These are phyloP conservation scores for Microdochium trichocladiopsis DNA, from an alignment of 2,329 filamentous ascomycete species.

Conservation along the genomic window DNA sequence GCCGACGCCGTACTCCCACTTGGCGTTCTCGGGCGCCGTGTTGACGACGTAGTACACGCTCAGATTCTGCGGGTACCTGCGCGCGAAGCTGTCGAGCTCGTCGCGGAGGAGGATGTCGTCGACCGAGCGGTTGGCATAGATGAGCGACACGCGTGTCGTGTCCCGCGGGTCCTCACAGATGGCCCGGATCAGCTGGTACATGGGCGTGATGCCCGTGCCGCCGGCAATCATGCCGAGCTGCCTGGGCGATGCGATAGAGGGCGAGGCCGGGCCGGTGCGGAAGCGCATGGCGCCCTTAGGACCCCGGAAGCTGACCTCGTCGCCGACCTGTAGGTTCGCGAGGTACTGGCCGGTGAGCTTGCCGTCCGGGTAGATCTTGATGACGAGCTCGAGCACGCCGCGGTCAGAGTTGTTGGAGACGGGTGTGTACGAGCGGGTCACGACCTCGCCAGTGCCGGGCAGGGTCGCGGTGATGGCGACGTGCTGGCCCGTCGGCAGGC, in stretches of 20 bases:
- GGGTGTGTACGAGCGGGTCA: constrained; percentile 48
- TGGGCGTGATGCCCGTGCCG: constrained; percentile 45
- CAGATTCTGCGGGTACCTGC: constrained; percentile 43
- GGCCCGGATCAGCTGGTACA: constrained; percentile 56
- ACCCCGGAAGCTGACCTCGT: constrained; percentile 43
- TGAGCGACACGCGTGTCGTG: constrained; percentile 44
- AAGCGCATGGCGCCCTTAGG: constrained; percentile 52
- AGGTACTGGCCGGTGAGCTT: constrained; percentile 42
- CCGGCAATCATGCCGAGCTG: constrained; percentile 49
- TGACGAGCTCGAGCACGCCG: constrained; percentile 41
- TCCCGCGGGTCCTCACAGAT: constrained; percentile 56
- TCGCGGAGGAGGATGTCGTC: constrained; percentile 51
- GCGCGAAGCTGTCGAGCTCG: constrained; percentile 47
- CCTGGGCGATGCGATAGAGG: constrained; percentile 14
- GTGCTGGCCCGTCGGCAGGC: constrained; percentile 51
- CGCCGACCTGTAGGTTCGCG: constrained; percentile 35
- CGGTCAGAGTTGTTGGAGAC: constrained; percentile 41
- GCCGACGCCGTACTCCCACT: constrained; percentile 41
- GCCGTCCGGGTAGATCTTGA: constrained; percentile 44
- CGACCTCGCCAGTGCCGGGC: constrained; percentile 31
- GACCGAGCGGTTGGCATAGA: constrained; percentile 54
- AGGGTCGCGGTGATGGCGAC: constrained; percentile 31
- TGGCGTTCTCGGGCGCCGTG: constrained; percentile 22
- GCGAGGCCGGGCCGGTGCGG: constrained; percentile 23
- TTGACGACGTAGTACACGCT: constrained; percentile 49